Conservation (phyloP, 768 basidiomycete species). For the Rhizopogon vulgaris region DNA sequence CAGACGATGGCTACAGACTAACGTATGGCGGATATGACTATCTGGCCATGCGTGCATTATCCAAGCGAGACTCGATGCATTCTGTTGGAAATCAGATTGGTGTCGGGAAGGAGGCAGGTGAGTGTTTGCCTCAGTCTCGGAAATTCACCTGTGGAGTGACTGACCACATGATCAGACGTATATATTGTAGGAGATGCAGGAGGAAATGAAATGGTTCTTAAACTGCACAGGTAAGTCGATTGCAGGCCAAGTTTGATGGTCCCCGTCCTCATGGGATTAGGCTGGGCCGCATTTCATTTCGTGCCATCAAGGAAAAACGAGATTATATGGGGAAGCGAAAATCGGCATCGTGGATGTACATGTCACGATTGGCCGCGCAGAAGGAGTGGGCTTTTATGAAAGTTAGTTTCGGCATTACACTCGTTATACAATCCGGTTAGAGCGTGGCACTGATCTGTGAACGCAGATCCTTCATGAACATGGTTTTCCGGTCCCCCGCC, state of each 20-base stretch:
- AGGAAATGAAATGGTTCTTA: conserved; percentile 83
- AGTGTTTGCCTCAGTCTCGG: conserved; percentile 11
- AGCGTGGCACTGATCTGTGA: background rate
- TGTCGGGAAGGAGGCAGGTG: conserved; percentile 96
- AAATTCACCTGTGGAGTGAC: background rate
- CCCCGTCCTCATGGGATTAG: conserved; percentile 34
- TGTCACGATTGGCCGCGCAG: conserved; percentile 92
- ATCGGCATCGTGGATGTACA: conserved; percentile 99
- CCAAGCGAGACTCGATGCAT: conserved; percentile 80
- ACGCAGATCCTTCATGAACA: conserved; percentile 83
- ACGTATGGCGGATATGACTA: conserved; percentile 99
- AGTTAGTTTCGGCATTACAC: conserved; percentile 33
- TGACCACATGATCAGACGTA: conserved; percentile 49
- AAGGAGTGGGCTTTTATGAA: conserved; percentile 99
- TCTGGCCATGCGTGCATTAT: conserved; percentile 88
- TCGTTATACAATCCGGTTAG: background rate
- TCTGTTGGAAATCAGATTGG: conserved; percentile 98
- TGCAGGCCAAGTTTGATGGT: background rate
- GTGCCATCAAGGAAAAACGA: conserved; percentile 92
- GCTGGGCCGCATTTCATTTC: conserved; percentile 94
- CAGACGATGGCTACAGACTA: conserved; percentile 95
- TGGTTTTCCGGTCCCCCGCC: conserved; percentile 87
- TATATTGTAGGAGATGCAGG: conserved; percentile 84
- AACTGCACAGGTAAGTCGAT: conserved; percentile 73
- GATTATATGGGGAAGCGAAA: conserved; percentile 96